A percentile compares a stretch with the other conserved stretches of the same genome.
Evolutionary conservation across 106 monocot genomes (phyloP).

Genomic region (Dactylorhiza incarnata): DNA sequence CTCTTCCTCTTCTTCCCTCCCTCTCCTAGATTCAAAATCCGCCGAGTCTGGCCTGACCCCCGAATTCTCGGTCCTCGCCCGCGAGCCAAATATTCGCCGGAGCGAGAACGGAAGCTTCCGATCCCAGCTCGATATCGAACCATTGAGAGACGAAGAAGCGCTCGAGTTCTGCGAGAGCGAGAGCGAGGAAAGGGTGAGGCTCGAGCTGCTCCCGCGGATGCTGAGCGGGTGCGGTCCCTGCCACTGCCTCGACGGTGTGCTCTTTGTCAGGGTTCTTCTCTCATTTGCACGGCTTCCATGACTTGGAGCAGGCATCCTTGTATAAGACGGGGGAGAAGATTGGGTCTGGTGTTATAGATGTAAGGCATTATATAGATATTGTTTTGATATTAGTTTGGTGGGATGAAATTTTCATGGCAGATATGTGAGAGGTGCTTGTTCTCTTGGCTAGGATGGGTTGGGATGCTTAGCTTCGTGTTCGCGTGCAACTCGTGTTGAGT

Average conservation of each 20-base stretch:
- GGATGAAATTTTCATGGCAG: slow-evolving; percentile 44
- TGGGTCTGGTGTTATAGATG: not conserved
- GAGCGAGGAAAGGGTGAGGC: slow-evolving; percentile 43
- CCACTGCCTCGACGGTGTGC: slow-evolving; percentile 26
- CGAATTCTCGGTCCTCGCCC: slow-evolving; percentile 21
- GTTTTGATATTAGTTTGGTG: slow-evolving; percentile 18
- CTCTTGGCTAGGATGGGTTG: not conserved
- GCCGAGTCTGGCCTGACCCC: not conserved
- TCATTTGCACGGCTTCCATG: slow-evolving; percentile 24
- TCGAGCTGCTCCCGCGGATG: slow-evolving; percentile 47
- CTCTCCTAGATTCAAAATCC: slow-evolving; percentile 14
- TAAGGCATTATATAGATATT: not conserved
- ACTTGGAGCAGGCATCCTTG: slow-evolving; percentile 29
- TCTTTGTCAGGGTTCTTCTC: slow-evolving; percentile 26
- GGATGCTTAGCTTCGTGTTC: too few relatives aligned
- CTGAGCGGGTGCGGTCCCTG: slow-evolving; percentile 41
- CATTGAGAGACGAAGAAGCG: slow-evolving; percentile 38
- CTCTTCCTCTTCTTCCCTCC: slow-evolving; percentile 12
- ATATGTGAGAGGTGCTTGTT: slow-evolving; percentile 30
- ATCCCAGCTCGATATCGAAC: slow-evolving; percentile 67
- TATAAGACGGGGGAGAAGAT: not conserved
- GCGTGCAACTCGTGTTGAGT: too few relatives aligned
- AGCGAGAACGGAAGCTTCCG: slow-evolving; percentile 28
- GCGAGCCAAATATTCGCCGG: slow-evolving; percentile 31
- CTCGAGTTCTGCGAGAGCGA: slow-evolving; percentile 64